These are phyloP conservation scores for Eucalyptus pauciflora DNA, from an alignment of 345 rosid species.

Conservation along the genomic window DNA sequence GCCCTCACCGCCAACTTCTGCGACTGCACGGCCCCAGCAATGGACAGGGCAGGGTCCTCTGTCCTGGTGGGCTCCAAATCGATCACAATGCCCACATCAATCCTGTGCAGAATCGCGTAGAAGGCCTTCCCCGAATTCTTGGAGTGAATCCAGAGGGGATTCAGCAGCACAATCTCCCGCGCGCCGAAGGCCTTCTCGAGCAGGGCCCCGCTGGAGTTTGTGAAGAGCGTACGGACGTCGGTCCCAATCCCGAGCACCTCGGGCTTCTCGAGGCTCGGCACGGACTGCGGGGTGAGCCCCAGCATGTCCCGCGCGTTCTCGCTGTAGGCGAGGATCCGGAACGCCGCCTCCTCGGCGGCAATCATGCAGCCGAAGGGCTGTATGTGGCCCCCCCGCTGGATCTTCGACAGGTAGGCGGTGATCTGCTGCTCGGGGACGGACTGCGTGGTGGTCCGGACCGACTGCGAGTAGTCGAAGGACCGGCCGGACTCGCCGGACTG, in stretches of 20 bases:
- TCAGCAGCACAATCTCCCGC: constrained; percentile 76
- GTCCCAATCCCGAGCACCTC: constrained; percentile 59
- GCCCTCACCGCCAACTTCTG: constrained; percentile 95
- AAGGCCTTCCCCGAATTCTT: constrained; percentile 76
- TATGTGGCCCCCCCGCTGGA: constrained; percentile 86
- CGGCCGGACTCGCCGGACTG: constrained; percentile 82
- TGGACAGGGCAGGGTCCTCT: constrained; percentile 89
- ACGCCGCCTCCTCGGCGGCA: constrained; percentile 64
- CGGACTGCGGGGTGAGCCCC: constrained; percentile 75
- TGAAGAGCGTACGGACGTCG: constrained; percentile 67
- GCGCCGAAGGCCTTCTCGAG: constrained; percentile 85
- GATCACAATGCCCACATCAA: constrained; percentile 92
- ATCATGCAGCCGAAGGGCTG: constrained; percentile 95
- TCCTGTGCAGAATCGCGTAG: constrained; percentile 81
- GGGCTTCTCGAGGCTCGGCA: constrained; percentile 63
- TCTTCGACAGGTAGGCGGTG: constrained; percentile 68
- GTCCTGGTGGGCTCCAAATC: constrained; percentile 96
- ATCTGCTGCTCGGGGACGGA: constrained; percentile 80
- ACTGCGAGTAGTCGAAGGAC: constrained; percentile 80
- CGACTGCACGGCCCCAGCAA: constrained; percentile 96
- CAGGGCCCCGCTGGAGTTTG: constrained; percentile 36
- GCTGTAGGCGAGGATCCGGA: constrained; percentile 62
- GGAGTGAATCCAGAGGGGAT: constrained; percentile 90
- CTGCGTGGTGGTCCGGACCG: constrained; percentile 43
- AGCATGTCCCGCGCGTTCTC: constrained; percentile 87